Conservation (phyloP, 2,329 filamentous ascomycete species). For the Didymella pinodella region DNA sequence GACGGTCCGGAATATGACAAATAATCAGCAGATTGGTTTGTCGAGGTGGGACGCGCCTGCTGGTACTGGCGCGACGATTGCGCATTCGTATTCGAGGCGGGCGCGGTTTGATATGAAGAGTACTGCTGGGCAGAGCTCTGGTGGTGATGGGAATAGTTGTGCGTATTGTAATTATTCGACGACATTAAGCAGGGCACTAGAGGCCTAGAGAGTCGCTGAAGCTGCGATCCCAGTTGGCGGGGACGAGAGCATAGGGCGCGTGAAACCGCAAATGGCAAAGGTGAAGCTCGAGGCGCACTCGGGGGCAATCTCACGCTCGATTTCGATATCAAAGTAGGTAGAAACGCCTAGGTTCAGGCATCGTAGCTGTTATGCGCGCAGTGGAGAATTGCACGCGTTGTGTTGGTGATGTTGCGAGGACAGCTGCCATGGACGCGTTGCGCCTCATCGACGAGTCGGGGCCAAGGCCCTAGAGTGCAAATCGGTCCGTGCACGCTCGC, state of each 20-base stretch:
- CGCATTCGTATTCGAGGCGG: constrained; percentile 34
- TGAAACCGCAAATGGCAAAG: background rate
- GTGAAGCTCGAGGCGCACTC: background rate
- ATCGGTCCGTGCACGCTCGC: constrained; percentile 13
- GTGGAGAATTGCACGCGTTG: constrained; percentile 13
- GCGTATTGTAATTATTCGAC: constrained; percentile 38
- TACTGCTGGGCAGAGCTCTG: constrained; percentile 43
- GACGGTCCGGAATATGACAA: constrained; percentile 36
- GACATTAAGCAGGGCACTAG: constrained; percentile 31
- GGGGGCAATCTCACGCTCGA: constrained; percentile 1
- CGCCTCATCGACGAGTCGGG: background rate
- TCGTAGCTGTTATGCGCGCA: background rate
- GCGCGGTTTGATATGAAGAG: constrained; percentile 37
- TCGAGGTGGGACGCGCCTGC: constrained; percentile 23
- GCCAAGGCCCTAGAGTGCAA: constrained; percentile 3
- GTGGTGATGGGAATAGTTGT: constrained; percentile 38
- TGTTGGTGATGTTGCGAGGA: constrained; percentile 6
- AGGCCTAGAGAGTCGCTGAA: constrained; percentile 1
- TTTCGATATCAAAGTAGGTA: background rate
- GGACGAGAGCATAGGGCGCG: background rate
- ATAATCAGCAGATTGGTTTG: constrained; percentile 39
- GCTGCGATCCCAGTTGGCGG: constrained; percentile 7
- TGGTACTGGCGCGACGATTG: constrained; percentile 40
- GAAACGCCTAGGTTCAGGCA: background rate
- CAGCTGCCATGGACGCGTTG: constrained; percentile 25